Conservation (phyloP, 805 yeast species). For the Candida patagonica region DNA sequence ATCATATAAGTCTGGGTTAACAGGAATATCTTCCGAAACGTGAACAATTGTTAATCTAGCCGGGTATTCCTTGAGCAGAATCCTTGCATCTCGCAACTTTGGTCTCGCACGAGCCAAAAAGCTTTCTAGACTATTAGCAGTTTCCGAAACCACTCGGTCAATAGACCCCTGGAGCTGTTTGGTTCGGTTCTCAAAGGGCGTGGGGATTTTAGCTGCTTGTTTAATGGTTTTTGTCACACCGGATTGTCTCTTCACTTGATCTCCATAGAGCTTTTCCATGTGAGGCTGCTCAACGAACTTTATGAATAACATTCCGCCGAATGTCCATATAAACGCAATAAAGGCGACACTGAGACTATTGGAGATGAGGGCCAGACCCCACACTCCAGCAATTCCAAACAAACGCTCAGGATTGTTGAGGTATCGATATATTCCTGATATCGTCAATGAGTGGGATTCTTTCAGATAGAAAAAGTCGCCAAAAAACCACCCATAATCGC, state of each 20-base stretch:
- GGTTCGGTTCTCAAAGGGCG: constrained; percentile 21
- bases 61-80: constrained; percentile 30
- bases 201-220: constrained; percentile 21
- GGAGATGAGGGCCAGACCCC: constrained; percentile 61
- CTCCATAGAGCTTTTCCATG: constrained; percentile 68
- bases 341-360: constrained; percentile 38
- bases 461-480: constrained; percentile 72
- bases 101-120: constrained; percentile 29
- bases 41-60: constrained; percentile 26
- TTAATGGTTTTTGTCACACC: constrained; percentile 32
- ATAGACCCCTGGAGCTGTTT: constrained; percentile 27
- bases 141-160: constrained; percentile 31
- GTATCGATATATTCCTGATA: constrained; percentile 74
- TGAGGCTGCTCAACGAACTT: constrained; percentile 70
- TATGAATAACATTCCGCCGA: constrained; percentile 55
- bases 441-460: constrained; percentile 40
- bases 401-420: constrained; percentile 76
- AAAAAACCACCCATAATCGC: constrained; percentile 84
- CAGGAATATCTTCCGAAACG: constrained; percentile 21
- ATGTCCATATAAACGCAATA: constrained; percentile 56
- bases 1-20: constrained; percentile 20
- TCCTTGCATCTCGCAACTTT: constrained; percentile 25
- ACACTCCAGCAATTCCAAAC: constrained; percentile 67
- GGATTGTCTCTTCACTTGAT: constrained; percentile 44
- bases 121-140: constrained; percentile 38